Base-by-base conservation (phyloP, 2,329 filamentous ascomycete genomes). In the Fusarium praegraminearum region DNA sequence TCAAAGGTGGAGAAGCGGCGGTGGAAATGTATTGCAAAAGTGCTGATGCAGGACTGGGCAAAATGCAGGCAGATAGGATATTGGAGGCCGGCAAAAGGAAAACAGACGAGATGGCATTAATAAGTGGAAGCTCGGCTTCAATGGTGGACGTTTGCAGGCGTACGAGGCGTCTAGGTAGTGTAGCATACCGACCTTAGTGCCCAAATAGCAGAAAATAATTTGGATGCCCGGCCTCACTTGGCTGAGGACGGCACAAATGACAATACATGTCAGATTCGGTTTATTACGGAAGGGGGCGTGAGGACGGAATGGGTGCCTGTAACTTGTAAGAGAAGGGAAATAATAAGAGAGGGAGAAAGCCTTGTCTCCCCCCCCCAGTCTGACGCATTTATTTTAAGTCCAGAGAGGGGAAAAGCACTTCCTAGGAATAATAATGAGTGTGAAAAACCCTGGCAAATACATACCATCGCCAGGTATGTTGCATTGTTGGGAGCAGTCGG, bases 131-230 rank as follows among this genome's bases (percentile, higher is more conserved):
- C 33, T 35, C 43, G 66, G 35, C 38, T 47, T 41, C 49, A 62
- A 43, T 65, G 24, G 67, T 53, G 36, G 38, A 54, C 40, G 58
- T 49, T 57, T 63, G 65, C 58, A 54, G 67, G 50, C 49, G 67
- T 67, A 68, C 46, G 67, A 70, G 67, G 67, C 67, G 67, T 70
- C 58, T 60, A 52, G 58, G 67, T 57, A 59, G 54, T 63, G 62
- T 54, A 67, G 41, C 41, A 44, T 44, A 18, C 41, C 28, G 28
- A 12, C 28, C 24, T 44, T 28, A 28, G 41, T 26, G 28, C 22
- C 24, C 15, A 26, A 16, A 24, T 44, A 26, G 57, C 54, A 59
- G 41, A 53, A 33, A 53, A 67, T 68, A 57, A 67, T 56, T 67
- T 64, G 62, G 64, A 67, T 43, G 52, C 26, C 35, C n/a, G 33